phyloP scores from a whole-genome alignment of 2,329 filamentous ascomycete genomes.

The Thielaviopsis populi region DNA sequence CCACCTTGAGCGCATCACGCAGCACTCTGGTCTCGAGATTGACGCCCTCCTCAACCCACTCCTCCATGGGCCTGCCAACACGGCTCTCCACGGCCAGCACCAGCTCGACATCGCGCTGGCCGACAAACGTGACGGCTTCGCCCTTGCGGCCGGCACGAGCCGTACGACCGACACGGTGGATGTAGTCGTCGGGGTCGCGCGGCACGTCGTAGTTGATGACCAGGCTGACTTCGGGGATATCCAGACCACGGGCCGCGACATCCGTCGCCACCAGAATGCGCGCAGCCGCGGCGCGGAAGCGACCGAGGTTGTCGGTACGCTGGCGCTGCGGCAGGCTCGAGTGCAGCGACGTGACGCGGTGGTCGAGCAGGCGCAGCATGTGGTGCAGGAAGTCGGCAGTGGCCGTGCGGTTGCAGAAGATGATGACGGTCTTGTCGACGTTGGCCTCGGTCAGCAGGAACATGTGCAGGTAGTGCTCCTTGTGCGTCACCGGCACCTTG shows the following conservation, averaged over 20 bases:
- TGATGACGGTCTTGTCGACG: conserved; percentile 60
- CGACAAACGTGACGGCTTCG: conserved; percentile 73
- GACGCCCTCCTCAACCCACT: conserved; percentile 80
- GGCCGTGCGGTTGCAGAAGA: conserved; percentile 85
- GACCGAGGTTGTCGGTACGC: conserved; percentile 70
- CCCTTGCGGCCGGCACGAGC: conserved; percentile 78
- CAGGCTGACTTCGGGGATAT: conserved; percentile 80
- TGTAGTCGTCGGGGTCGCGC: conserved; percentile 92
- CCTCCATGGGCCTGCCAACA: conserved; percentile 64
- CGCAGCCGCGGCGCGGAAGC: conserved; percentile 80
- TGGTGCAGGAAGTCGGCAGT: conserved; percentile 86
- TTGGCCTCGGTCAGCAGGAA: conserved; percentile 71
- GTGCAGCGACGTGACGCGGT: conserved; percentile 84
- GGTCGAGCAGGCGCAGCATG: conserved; percentile 67
- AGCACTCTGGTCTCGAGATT: conserved; percentile 86
- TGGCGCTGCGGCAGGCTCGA: conserved; percentile 74
- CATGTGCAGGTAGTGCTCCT: conserved; percentile 86
- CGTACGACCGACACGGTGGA: conserved; percentile 89
- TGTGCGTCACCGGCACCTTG: conserved; percentile 77
- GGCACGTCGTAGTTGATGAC: conserved; percentile 95
- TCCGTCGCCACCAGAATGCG: conserved; percentile 89
- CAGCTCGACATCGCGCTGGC: conserved; percentile 81
- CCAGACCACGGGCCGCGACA: conserved; percentile 82
- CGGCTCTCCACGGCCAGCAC: conserved; percentile 80
- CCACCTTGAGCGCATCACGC: conserved; percentile 69